Evolutionary conservation across 1,284 basidiomycete genomes (phyloP).

Genomic region (Microbotryomycetes sp.): DNA sequence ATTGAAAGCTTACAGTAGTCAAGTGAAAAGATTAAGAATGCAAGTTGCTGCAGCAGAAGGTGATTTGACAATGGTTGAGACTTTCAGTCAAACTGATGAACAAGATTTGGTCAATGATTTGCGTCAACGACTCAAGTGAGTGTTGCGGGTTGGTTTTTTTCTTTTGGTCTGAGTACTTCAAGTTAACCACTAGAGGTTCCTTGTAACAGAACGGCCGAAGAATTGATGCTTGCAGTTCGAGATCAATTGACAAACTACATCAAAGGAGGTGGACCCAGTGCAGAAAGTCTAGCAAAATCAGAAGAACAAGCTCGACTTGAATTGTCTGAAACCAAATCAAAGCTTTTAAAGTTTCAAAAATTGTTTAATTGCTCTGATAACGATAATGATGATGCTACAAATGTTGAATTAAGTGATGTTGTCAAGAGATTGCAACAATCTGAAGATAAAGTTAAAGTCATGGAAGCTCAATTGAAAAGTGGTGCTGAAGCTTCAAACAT

Average conservation of each 20-base stretch:
- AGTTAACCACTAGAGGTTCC: no score
- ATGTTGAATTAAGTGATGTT: slow-evolving; percentile 52
- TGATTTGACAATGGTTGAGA: slow-evolving; percentile 64
- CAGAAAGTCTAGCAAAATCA: slow-evolving; percentile 32
- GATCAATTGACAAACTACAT: slow-evolving; percentile 30
- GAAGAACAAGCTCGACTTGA: slow-evolving; percentile 55
- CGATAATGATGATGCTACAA: slow-evolving; percentile 45
- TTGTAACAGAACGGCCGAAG: slow-evolving; percentile 53
- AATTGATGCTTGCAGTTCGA: slow-evolving; percentile 25
- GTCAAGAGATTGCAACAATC: slow-evolving; percentile 55
- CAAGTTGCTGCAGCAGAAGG: slow-evolving; percentile 67
- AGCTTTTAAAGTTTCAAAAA: slow-evolving; percentile 56
- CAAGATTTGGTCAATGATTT: slow-evolving; percentile 59
- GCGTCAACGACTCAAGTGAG: slow-evolving; percentile 56
- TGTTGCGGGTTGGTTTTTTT: no score
- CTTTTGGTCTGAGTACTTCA: slow-evolving; percentile 10
- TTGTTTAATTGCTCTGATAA: slow-evolving; percentile 52
- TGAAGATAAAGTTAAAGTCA: slow-evolving; percentile 55
- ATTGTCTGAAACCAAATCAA: slow-evolving; percentile 46
- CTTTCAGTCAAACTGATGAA: slow-evolving; percentile 49
- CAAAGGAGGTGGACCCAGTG: slow-evolving; percentile 10
- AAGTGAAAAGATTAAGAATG: slow-evolving; percentile 68
- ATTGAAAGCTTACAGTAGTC: slow-evolving; percentile 63
- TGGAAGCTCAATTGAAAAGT: slow-evolving; percentile 49
- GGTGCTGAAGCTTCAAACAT: slow-evolving; percentile 57